Conservation (phyloP, 257 asterid genomes). For the Nemophila menziesii region DNA sequence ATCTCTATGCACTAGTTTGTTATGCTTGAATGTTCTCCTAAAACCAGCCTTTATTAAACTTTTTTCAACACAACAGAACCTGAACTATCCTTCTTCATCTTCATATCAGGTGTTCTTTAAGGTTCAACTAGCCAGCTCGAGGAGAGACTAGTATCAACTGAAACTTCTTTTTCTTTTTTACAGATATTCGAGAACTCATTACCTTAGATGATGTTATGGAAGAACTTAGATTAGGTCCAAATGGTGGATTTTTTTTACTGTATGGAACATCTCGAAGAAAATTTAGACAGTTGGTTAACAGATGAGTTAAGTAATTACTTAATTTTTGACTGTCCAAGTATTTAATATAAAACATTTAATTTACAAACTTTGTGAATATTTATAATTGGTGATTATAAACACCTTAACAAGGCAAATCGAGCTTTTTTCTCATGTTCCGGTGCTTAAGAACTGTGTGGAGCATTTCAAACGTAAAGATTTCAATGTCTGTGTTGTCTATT, state of each 20-base stretch:
- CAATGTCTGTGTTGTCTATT: too few relatives aligned
- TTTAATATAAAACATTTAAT: too few relatives aligned
- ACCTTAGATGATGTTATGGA: constrained; percentile 93
- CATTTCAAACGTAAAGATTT: constrained; percentile 66
- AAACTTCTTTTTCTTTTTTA: too few relatives aligned
- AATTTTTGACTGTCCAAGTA: constrained; percentile 95
- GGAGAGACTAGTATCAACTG: too few relatives aligned
- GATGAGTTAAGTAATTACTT: constrained; percentile 86
- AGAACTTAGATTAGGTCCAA: constrained; percentile 84
- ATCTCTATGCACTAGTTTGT: too few relatives aligned
- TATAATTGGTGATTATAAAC: constrained; percentile 10
- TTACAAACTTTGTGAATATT: too few relatives aligned
- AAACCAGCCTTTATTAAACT: too few relatives aligned
- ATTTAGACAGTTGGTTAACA: constrained; percentile 81
- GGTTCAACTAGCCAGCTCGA: too few relatives aligned
- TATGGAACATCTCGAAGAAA: constrained; percentile 99
- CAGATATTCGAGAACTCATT: constrained; percentile 82
- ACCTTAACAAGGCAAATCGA: constrained; percentile 71
- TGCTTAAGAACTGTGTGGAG: constrained; percentile 80
- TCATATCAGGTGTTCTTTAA: too few relatives aligned
- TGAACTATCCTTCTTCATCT: too few relatives aligned
- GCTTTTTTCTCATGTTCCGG: constrained; percentile 91
- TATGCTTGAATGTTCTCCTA: too few relatives aligned
- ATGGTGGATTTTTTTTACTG: constrained; percentile 94
- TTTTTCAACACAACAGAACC: too few relatives aligned